phyloP scores from a whole-genome alignment of 192 early-diverging fungal genomes.

The Umbelopsis ramanniana region DNA sequence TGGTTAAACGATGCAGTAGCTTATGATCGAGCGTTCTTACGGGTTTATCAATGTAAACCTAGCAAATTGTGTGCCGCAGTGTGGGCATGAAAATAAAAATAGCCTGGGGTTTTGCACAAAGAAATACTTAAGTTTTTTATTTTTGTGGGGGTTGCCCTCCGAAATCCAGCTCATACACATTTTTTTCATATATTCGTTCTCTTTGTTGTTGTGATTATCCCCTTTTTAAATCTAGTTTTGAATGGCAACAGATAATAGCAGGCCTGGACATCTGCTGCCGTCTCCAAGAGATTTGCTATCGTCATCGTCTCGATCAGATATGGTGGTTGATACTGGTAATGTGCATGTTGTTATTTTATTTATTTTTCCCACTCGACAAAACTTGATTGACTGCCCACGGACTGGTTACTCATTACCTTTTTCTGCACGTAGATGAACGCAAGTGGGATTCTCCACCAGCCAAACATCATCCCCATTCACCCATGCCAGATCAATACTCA shows the following conservation, averaged over 20 bases:
- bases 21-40: not conserved
- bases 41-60: not conserved
- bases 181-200: not conserved
- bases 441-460: conserved; percentile 27
- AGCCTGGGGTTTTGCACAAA: not conserved
- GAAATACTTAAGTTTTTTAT: not conserved
- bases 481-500: conserved; percentile 17
- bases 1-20: not conserved
- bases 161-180: not conserved
- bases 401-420: not conserved
- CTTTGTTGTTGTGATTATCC: not conserved
- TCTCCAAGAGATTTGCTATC: conserved; percentile 22
- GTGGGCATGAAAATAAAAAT: not conserved
- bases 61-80: not conserved
- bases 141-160: not conserved
- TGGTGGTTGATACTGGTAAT: conserved; percentile 22
- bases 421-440: conserved; percentile 27
- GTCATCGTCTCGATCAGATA: conserved; percentile 14
- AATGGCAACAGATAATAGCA: conserved; percentile 24
- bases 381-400: not conserved
- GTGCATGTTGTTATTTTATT: not conserved
- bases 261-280: conserved; percentile 13
- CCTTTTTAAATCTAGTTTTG: conserved; percentile 9
- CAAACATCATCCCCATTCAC: conserved; percentile 34
- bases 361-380: not conserved